These are phyloP conservation scores for Trichoderma afroharzianum DNA, from an alignment of 2,329 filamentous ascomycete genomes.

Conservation along the genomic window DNA sequence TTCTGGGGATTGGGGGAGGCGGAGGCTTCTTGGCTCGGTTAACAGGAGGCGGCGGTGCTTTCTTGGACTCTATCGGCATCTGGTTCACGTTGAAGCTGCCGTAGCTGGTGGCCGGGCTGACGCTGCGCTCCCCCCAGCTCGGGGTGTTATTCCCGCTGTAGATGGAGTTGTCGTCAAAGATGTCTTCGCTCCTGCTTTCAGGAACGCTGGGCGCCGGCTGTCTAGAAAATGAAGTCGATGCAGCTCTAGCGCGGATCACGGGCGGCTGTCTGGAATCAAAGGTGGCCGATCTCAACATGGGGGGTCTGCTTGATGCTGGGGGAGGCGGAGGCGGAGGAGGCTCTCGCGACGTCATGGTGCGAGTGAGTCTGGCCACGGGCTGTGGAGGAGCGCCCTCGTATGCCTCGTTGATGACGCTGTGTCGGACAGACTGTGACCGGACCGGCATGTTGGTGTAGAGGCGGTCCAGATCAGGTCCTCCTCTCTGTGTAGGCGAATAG, in stretches of 20 bases:
- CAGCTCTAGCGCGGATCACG: constrained; percentile 25
- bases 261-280: constrained; percentile 32
- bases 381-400: constrained; percentile 36
- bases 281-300: constrained; percentile 39
- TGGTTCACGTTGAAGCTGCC: constrained; percentile 49
- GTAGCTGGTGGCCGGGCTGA: constrained; percentile 55
- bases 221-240: constrained; percentile 42
- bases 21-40: constrained; percentile 53
- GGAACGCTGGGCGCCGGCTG: constrained; percentile 37
- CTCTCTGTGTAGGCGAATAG: constrained; percentile 36
- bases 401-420: not conserved
- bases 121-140: constrained; percentile 47
- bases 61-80: constrained; percentile 42
- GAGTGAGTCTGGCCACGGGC: constrained; percentile 29
- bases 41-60: constrained; percentile 49
- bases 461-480: not conserved
- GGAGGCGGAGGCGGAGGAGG: constrained; percentile 31
- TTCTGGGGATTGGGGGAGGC: constrained; percentile 50
- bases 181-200: constrained; percentile 37
- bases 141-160: constrained; percentile 50
- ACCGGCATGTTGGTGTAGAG: constrained; percentile 42
- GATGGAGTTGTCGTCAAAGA: constrained; percentile 49
- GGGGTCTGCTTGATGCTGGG: constrained; percentile 33
- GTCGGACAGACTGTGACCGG: constrained; percentile 8
- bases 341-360: constrained; percentile 18